Conservation (phyloP, 345 rosid species). For the Sapria himalayana region DNA sequence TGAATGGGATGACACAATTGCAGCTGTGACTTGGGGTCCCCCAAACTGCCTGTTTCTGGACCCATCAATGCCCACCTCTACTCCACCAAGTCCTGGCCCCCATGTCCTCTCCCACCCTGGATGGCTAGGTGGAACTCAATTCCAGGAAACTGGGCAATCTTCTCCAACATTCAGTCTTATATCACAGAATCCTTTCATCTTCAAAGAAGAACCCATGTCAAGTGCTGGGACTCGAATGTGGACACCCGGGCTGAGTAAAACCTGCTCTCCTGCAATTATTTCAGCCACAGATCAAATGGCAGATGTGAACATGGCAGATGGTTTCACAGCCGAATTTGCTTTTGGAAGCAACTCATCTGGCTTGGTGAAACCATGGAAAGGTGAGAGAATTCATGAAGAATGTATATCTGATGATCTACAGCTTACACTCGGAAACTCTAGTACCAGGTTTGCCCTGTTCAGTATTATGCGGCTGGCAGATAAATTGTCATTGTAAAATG, state of each 20-base stretch:
- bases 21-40: slow-evolving; percentile 23
- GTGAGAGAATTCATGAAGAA: slow-evolving; percentile 90
- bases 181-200: slow-evolving; percentile 54
- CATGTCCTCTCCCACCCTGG: slow-evolving; percentile 60
- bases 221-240: slow-evolving; percentile 67
- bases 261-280: slow-evolving; percentile 80
- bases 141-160: slow-evolving; percentile 52
- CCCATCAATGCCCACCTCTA: slow-evolving; percentile 41
- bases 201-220: slow-evolving; percentile 34
- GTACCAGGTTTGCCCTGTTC: too few species aligned
- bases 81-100: slow-evolving; percentile 84
- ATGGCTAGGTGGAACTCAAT: slow-evolving; percentile 65
- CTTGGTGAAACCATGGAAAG: slow-evolving; percentile 95
- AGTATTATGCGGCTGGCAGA: too few species aligned
- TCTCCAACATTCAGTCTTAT: slow-evolving; percentile 91
- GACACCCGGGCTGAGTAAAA: slow-evolving; percentile 95
- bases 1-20: slow-evolving; percentile 49
- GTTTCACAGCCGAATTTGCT: slow-evolving; percentile 68
- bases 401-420: slow-evolving; percentile 86
- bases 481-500: neutral
- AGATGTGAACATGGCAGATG: slow-evolving; percentile 71
- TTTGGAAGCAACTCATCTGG: slow-evolving; percentile 53
- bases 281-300: slow-evolving; percentile 53
- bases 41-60: slow-evolving; percentile 27
- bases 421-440: slow-evolving; percentile 91